A percentile compares a stretch with the other conserved stretches of the same genome.
These are phyloP conservation scores for Trichoderma asperellum DNA, from an alignment of 2,329 filamentous ascomycete species.

Conservation along the genomic window DNA sequence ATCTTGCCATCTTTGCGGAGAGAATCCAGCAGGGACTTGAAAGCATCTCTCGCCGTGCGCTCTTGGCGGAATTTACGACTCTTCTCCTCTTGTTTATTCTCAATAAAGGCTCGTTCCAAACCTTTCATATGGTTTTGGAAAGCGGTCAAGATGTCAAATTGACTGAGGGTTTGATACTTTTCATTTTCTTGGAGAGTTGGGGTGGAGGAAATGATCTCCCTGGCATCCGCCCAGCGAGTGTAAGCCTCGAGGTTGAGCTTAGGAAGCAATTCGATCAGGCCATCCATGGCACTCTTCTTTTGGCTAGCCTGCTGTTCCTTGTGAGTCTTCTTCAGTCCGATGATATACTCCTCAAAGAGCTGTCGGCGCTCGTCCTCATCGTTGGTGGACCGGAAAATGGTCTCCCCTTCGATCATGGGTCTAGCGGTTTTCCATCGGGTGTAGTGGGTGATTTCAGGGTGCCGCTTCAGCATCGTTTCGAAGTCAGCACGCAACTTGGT, in stretches of 20 bases:
- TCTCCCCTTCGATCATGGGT: conserved; percentile 92
- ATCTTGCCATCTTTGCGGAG: conserved; percentile 78
- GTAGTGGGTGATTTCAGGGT: conserved; percentile 96
- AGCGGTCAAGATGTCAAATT: conserved; percentile 86
- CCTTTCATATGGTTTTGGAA: conserved; percentile 96
- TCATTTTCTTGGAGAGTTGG: conserved; percentile 77
- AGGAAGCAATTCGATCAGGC: conserved; percentile 76
- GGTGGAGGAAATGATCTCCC: conserved; percentile 77
- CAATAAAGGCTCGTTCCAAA: conserved; percentile 89
- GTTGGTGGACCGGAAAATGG: conserved; percentile 89
- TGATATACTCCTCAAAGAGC: conserved; percentile 91
- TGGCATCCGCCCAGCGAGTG: conserved; percentile 91
- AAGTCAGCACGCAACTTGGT: conserved; percentile 93
- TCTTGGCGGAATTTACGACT: conserved; percentile 78
- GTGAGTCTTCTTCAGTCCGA: conserved; percentile 80
- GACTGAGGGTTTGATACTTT: conserved; percentile 83
- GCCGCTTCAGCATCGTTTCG: conserved; percentile 90
- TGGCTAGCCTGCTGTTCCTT: conserved; percentile 72
- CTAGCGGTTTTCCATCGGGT: conserved; percentile 96
- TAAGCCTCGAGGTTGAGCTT: conserved; percentile 87
- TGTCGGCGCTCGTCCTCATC: conserved; percentile 85
- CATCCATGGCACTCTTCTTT: conserved; percentile 81
- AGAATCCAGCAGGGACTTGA: conserved; percentile 73
- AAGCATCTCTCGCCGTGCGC: conserved; percentile 83
- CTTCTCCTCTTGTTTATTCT: conserved; percentile 86